Percentiles rank a stretch among this genome's conserved stretches.
Conservation (phyloP, 495 filamentous ascomycete genomes). For the Tirmania nivea region DNA sequence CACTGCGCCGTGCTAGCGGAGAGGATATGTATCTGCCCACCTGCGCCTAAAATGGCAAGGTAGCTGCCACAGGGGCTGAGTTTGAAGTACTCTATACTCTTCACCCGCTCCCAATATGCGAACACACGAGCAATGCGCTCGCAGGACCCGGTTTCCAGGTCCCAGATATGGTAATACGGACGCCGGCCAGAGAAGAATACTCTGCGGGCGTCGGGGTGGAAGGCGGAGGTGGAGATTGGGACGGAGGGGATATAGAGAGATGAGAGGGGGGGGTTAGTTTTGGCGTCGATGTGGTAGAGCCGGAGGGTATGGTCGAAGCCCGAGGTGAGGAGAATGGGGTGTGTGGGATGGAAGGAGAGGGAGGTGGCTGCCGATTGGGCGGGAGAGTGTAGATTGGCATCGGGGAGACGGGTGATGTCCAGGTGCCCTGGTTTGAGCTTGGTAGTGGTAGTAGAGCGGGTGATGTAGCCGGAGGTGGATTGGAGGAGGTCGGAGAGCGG, state of each 20-base stretch:
- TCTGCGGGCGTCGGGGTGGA: conserved; percentile 39
- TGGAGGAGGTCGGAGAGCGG: conserved; percentile 65
- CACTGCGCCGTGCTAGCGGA: conserved; percentile 68
- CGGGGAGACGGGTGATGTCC: conserved; percentile 55
- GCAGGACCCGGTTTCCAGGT: conserved; percentile 55
- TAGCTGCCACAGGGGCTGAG: conserved; percentile 66
- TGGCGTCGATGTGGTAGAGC: conserved; percentile 66
- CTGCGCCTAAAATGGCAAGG: conserved; percentile 58
- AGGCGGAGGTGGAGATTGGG: conserved; percentile 57
- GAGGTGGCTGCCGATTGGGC: conserved; percentile 48
- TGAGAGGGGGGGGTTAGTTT: conserved; percentile 67
- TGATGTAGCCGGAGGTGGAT: conserved; percentile 29
- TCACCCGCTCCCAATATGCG: conserved; percentile 52
- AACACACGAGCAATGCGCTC: conserved; percentile 59
- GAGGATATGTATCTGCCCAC: conserved; percentile 70
- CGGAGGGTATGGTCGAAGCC: conserved; percentile 65
- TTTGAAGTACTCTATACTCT: conserved; percentile 74
- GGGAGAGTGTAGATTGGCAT: conserved; percentile 29
- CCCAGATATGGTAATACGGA: conserved; percentile 87
- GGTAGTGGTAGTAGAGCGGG: not conserved
- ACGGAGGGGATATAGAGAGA: conserved; percentile 69
- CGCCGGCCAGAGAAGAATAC: conserved; percentile 73
- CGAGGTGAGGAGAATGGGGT: conserved; percentile 73
- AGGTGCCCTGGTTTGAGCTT: conserved; percentile 64
- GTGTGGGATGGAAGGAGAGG: conserved; percentile 67